phyloP scores from a whole-genome alignment of 2,329 filamentous ascomycete genomes.

The Alternaria tenuissima region DNA sequence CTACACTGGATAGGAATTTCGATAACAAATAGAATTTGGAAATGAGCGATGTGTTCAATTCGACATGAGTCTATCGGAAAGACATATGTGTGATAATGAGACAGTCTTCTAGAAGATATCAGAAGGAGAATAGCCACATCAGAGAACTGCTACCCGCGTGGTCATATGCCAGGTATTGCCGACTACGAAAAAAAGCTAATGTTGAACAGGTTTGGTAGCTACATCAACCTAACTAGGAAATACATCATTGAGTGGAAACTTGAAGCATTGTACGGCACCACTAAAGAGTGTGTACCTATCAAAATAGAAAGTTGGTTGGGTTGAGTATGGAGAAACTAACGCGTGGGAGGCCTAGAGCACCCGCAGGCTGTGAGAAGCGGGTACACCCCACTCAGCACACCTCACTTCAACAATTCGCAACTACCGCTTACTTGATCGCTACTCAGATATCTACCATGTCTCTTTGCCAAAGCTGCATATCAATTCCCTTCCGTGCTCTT shows the following conservation, averaged over 20 bases:
- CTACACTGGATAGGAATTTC: background rate
- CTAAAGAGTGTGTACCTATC: background rate
- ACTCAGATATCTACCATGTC: background rate
- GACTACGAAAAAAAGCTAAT: background rate
- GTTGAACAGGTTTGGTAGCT: background rate
- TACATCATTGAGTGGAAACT: background rate
- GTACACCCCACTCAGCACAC: background rate
- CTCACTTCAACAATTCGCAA: background rate
- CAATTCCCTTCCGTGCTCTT: background rate
- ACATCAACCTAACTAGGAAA: background rate
- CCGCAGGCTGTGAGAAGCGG: background rate
- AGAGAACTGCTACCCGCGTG: background rate
- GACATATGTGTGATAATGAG: background rate
- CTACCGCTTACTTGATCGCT: rapidly evolving
- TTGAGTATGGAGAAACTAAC: background rate
- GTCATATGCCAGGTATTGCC: background rate
- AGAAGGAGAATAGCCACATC: background rate
- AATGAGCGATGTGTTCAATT: background rate
- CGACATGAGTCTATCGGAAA: background rate
- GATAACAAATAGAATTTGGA: background rate
- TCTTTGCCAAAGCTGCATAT: background rate
- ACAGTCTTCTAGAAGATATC: background rate
- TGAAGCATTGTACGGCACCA: background rate
- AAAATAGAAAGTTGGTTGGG: background rate
- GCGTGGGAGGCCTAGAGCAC: background rate